A percentile compares a stretch with the other conserved stretches of the same genome.
These are phyloP conservation scores for Pichia sp. DNA, from an alignment of 1,139 yeast genomes.

Conservation along the genomic window DNA sequence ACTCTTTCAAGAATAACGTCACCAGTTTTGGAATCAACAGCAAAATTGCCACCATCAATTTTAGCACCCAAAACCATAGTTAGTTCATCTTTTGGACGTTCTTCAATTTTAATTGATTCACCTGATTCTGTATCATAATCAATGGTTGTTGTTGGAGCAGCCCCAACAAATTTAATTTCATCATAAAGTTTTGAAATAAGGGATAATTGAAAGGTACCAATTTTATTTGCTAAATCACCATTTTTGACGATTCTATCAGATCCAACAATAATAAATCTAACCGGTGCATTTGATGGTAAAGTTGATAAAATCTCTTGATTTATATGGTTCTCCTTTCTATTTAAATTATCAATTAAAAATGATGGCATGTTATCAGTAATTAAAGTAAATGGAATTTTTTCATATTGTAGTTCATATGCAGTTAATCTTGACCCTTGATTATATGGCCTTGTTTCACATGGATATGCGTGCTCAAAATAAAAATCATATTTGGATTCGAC, in stretches of 20 bases:
- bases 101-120: slow-evolving; percentile 73
- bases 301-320: slow-evolving; percentile 12
- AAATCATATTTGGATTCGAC: slow-evolving; percentile 28
- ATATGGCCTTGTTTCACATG: slow-evolving; percentile 93
- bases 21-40: slow-evolving; percentile 14
- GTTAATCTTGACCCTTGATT: slow-evolving; percentile 95
- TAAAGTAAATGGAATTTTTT: slow-evolving; percentile 78
- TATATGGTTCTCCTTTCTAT: slow-evolving; percentile 18
- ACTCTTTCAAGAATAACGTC: slow-evolving; percentile 39
- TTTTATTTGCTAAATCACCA: slow-evolving; percentile 96
- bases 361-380: slow-evolving; percentile 92
- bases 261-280: slow-evolving; percentile 89
- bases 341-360: slow-evolving; percentile 45
- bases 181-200: slow-evolving; percentile 49
- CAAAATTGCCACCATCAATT: slow-evolving; percentile 28
- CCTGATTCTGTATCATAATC: slow-evolving; percentile 66
- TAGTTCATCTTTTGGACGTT: slow-evolving; percentile 76
- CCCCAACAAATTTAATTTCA: slow-evolving; percentile 76
- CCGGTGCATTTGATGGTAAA: slow-evolving; percentile 42
- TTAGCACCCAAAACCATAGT: slow-evolving; percentile 69
- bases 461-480: slow-evolving; percentile 59
- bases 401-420: slow-evolving; percentile 83
- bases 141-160: slow-evolving; percentile 91
- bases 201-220: slow-evolving; percentile 91
- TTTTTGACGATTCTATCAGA: slow-evolving; percentile 92